phyloP scores from a whole-genome alignment of 2,329 filamentous ascomycete species.

The Thielaviopsis populi region DNA sequence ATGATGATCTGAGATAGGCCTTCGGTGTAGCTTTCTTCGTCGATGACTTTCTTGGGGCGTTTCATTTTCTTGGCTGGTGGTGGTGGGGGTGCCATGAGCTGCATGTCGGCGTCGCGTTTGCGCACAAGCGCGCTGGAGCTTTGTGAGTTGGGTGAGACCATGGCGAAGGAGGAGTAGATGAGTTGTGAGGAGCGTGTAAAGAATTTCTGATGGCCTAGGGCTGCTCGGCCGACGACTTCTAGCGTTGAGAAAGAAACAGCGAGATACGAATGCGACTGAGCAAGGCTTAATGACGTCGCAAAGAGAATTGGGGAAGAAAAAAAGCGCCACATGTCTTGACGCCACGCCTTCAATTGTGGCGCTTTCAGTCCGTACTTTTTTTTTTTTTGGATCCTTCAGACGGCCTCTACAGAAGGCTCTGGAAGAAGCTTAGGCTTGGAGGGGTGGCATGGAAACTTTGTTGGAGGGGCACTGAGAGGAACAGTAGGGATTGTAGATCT shows the following conservation, averaged over 20 bases:
- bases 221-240: not conserved
- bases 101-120: conserved; percentile 52
- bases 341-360: not conserved
- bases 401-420: conserved; percentile 1
- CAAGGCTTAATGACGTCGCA: conserved; percentile 2
- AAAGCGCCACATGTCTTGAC: not conserved
- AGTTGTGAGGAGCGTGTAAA: not conserved
- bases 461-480: not conserved
- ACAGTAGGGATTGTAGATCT: conserved; percentile 1
- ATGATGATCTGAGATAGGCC: conserved; percentile 88
- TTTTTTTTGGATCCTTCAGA: not conserved
- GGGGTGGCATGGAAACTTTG: not conserved
- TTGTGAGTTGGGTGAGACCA: not conserved
- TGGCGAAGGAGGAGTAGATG: not conserved
- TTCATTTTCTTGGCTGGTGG: conserved; percentile 80
- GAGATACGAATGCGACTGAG: not conserved
- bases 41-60: conserved; percentile 70
- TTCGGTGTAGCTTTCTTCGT: conserved; percentile 87
- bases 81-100: conserved; percentile 71
- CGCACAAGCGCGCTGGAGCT: conserved; percentile 45
- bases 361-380: not conserved
- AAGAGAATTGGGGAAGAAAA: not conserved
- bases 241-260: not conserved
- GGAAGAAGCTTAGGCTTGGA: not conserved
- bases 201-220: not conserved